A percentile compares a stretch with the other conserved stretches of the same genome.
Evolutionary conservation across 2,329 filamentous ascomycete species (phyloP).

Genomic region (Nannizziopsis barbatae): DNA sequence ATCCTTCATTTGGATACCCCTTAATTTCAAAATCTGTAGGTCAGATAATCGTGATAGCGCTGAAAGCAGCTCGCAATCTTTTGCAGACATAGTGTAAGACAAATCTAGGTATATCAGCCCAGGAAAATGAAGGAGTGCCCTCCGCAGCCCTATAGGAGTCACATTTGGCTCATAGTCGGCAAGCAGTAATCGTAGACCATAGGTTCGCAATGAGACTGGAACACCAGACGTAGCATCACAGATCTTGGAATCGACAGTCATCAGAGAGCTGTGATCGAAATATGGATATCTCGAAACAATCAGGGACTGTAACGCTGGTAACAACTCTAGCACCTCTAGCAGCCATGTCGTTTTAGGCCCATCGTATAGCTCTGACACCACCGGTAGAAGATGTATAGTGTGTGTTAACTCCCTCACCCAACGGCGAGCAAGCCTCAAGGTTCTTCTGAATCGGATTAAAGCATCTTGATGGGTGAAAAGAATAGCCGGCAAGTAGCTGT

Average conservation of each 20-base stretch:
- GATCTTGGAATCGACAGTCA: conserved; percentile 34
- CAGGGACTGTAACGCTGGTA: conserved; percentile 49
- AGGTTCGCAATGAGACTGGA: conserved; percentile 16
- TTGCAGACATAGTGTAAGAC: conserved; percentile 43
- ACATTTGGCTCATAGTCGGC: conserved; percentile 48
- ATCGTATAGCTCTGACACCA: conserved; percentile 50
- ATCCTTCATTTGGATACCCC: conserved; percentile 44
- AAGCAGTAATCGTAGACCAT: conserved; percentile 45
- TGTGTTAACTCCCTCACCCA: conserved; percentile 47
- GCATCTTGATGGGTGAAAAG: conserved; percentile 35
- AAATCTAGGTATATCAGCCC: conserved; percentile 48
- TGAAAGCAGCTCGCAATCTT: conserved; percentile 39
- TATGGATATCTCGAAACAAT: conserved; percentile 50
- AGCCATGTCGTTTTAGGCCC: conserved; percentile 50
- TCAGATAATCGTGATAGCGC: conserved; percentile 38
- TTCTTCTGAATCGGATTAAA: conserved; percentile 48
- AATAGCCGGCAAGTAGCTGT: neutral
- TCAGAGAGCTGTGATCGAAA: conserved; percentile 50
- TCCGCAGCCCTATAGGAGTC: conserved; percentile 44
- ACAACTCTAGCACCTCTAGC: conserved; percentile 45
- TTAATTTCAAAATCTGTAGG: conserved; percentile 48
- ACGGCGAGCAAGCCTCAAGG: conserved; percentile 43
- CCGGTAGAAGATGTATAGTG: conserved; percentile 50
- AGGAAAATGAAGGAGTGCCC: conserved; percentile 44
- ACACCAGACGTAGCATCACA: conserved; percentile 1